Conservation (phyloP, 257 asterid species). For the Linaria vulgaris region DNA sequence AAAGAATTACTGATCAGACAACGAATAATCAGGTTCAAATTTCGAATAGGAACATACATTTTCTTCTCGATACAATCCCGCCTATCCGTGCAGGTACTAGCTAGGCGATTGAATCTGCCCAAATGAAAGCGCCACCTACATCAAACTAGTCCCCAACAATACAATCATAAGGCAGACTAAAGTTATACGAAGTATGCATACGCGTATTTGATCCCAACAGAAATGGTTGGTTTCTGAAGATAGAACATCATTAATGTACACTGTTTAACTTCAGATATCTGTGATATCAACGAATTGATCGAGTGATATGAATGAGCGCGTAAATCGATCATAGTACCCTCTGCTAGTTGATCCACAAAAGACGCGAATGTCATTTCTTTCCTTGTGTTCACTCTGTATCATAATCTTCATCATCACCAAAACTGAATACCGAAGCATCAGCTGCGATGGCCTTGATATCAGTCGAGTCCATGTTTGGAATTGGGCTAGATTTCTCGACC, state of each 20-base stretch:
- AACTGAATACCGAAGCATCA: conserved; percentile 96
- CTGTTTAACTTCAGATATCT: conserved; percentile 8
- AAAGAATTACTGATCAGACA: too few relatives aligned
- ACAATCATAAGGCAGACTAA: neutral
- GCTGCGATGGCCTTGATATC: conserved; percentile 97
- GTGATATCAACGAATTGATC: neutral
- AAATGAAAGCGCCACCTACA: too few relatives aligned
- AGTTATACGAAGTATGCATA: neutral
- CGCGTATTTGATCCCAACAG: neutral
- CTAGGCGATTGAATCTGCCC: too few relatives aligned
- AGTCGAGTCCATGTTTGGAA: conserved; percentile 60
- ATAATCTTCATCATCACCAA: conserved; percentile 90
- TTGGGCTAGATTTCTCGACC: conserved; percentile 34
- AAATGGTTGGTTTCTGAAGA: neutral
- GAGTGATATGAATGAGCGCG: neutral
- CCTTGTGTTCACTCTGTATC: conserved; percentile 57
- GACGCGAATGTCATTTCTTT: neutral
- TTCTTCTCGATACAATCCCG: too few relatives aligned
- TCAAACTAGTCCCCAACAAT: too few relatives aligned
- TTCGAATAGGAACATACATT: too few relatives aligned
- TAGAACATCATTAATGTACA: conserved; percentile 4
- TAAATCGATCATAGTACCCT: neutral
- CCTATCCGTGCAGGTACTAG: too few relatives aligned
- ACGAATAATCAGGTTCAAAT: too few relatives aligned
- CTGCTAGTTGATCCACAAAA: neutral